A percentile compares a stretch with the other conserved stretches of the same genome.
Evolutionary conservation across 2,329 filamentous ascomycete species (phyloP).

Genomic region (Calonectria leucothoes): DNA sequence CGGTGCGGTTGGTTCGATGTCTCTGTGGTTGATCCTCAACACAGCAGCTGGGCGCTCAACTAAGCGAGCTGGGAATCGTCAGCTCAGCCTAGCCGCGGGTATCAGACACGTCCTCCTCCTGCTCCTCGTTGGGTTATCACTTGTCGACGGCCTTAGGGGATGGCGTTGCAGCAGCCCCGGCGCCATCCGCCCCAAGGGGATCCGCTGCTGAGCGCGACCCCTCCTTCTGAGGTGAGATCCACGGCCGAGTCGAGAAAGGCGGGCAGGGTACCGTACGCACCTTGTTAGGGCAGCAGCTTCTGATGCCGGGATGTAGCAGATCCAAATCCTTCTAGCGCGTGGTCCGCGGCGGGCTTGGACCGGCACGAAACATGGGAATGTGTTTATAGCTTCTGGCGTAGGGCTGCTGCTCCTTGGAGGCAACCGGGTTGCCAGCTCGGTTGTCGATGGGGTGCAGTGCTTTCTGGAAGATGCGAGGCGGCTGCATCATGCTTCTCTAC

Average conservation of each 20-base stretch:
- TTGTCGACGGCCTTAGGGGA: not conserved
- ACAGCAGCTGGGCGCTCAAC: not conserved
- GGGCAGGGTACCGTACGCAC: slow-evolving; percentile 1
- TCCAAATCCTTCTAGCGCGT: slow-evolving; percentile 4
- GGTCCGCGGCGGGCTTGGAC: not conserved
- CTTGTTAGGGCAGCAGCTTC: not conserved
- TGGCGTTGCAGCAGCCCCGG: slow-evolving; percentile 19
- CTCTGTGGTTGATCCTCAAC: not conserved
- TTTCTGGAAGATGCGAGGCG: slow-evolving; percentile 12
- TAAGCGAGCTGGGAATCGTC: slow-evolving; percentile 15
- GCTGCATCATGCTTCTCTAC: slow-evolving; percentile 5
- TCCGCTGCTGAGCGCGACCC: slow-evolving; percentile 13
- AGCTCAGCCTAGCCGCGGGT: slow-evolving; percentile 14
- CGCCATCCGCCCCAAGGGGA: slow-evolving; percentile 17
- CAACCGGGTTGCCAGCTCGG: not conserved
- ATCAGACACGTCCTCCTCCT: not conserved
- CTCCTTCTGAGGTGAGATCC: slow-evolving; percentile 15
- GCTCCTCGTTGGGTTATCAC: slow-evolving; percentile 11
- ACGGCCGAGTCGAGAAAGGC: not conserved
- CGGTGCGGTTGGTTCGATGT: not conserved
- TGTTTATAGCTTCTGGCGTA: not conserved
- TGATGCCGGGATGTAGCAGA: slow-evolving; percentile 10
- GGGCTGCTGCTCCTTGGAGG: not conserved
- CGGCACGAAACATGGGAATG: not conserved
- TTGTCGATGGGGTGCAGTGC: not conserved